Evolutionary conservation across 352 stramenopile genomes (phyloP), one percentile per base, ranked within the genome.

Genomic region (Pythium scleroteichum): DNA sequence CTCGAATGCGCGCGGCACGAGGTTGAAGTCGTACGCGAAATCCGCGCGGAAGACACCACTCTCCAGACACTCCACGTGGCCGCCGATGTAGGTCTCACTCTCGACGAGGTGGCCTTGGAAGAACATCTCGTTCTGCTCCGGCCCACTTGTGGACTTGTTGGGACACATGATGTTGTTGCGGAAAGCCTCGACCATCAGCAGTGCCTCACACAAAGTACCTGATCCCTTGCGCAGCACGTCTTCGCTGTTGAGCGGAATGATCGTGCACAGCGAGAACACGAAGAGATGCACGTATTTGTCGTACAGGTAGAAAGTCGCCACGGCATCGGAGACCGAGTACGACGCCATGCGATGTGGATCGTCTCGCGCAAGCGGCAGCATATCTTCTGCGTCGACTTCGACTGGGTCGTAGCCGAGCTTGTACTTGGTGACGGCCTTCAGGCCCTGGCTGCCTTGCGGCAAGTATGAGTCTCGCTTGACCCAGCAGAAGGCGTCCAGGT

Each of bases 291-390:
- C 97, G 65, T 99, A 99, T 65, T 98, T 98, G 62, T 98, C 96
- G 73, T 99, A 99, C 16, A 99, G 75, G 73, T 99, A 99, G 71
- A 99, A 99, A 0, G 98, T 99, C 1, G 97, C 97, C 12, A 99
- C 97, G n/a, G 98, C 98, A 80, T 99, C 97, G 17, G 97, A 99
- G n/a, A 99, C 98, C 17, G 96, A 99, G 78, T 99, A 99, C 20
- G 92, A 97, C 1, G 97, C 97, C 98, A 99, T 99, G 60, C 99
- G 92, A 20, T 94, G 75, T 10, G 98, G 97, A 44, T 97, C 73
- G 68, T 99, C 95, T 40, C 86, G 83, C 4, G 98, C 98, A 56
- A 98, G 89, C 2, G 82, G 75, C 22, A 99, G 69, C 98, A 99
- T 99, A 71, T 99, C 97, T 86, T 99, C 97, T 0, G 98, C 95